Base-by-base conservation (phyloP, 495 filamentous ascomycete species). In the Pseudevernia furfuracea region DNA sequence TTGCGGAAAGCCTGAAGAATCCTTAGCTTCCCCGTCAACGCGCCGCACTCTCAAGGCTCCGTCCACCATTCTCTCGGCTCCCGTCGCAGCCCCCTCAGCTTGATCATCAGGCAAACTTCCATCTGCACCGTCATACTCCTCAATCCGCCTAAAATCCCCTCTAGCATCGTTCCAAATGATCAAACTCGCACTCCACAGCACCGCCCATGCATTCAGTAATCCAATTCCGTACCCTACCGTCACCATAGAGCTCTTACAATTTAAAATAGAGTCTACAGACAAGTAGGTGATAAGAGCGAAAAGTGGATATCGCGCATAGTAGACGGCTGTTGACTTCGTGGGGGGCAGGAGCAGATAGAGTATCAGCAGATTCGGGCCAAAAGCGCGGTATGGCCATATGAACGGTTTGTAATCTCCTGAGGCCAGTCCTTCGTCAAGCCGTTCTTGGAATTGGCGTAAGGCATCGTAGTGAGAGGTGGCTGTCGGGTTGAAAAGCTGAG, bases 181-280 rank as follows among this genome's bases (percentile, higher is more conserved):
- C 67, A 90, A 71, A 0, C 79, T 80, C 19, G 79, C 74, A 60
- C 73, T 76, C 88, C 87, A 91, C 15, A 94, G 72, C 28, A 84
- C 79, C 46, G 80, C 79, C 87, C 88, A 95, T 17, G 79, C 78
- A 0, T 78, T 77, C 30, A 88, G 70, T 59, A 93, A 65, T 0
- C 91, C 91, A 25, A 84, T 75, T n/a, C 82, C 84, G 68, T 90
- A 92, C 0, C 84, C 83, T 53, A 82, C 73, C 3, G 80, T 87
- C 57, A 85, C 82, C 57, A 82, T 79, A 1, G 80, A 64, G 58
- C 84, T 83, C 43, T 81, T 74, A n/a, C 76, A 77, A 30, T 75
- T 71, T 49, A 63, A 66, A 32, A 83, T 71, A 11, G 72, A 60
- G 46, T 79, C 74, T 6, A 75, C 28, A 19, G 81, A 78, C 56